phyloP scores from a whole-genome alignment of 768 basidiomycete genomes.

The Russula griseocarnosa region DNA sequence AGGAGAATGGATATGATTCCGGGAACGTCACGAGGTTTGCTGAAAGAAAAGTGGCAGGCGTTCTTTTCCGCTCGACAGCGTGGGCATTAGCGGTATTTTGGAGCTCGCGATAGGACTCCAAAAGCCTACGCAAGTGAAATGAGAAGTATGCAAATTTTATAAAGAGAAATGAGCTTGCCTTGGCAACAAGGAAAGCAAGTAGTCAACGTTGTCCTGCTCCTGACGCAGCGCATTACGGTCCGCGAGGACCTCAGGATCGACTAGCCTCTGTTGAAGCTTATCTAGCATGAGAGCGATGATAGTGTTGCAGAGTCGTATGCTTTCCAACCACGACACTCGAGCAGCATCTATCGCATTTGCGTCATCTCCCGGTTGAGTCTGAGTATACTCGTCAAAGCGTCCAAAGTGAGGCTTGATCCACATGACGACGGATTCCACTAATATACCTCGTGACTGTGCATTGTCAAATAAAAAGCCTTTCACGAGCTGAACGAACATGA shows the following conservation, averaged over 20 bases:
- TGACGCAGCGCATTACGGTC: slow-evolving; percentile 62
- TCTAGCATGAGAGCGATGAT: slow-evolving; percentile 88
- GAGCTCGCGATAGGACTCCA: slow-evolving; percentile 86
- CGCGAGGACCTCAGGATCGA: slow-evolving; percentile 56
- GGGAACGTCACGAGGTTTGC: slow-evolving; percentile 81
- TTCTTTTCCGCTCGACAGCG: slow-evolving; percentile 64
- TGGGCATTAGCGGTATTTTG: slow-evolving; percentile 61
- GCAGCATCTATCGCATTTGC: slow-evolving; percentile 66
- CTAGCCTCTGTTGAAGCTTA: slow-evolving; percentile 76
- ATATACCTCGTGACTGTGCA: slow-evolving; percentile 65
- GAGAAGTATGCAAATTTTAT: not conserved
- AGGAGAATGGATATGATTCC: slow-evolving; percentile 88
- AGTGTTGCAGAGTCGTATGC: slow-evolving; percentile 83
- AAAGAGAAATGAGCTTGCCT: slow-evolving; percentile 46
- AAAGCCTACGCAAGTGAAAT: slow-evolving; percentile 47
- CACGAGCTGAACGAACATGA: slow-evolving; percentile 90
- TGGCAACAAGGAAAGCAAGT: slow-evolving; percentile 75
- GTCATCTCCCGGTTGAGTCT: slow-evolving; percentile 59
- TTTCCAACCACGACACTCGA: slow-evolving; percentile 86
- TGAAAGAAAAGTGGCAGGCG: slow-evolving; percentile 53
- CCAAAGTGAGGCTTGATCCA: slow-evolving; percentile 98
- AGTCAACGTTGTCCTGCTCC: slow-evolving; percentile 92
- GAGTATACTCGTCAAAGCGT: slow-evolving; percentile 76
- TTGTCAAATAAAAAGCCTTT: slow-evolving; percentile 86
- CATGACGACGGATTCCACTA: slow-evolving; percentile 83